These are phyloP conservation scores for Microsporum audouinii DNA, from an alignment of 2,329 filamentous ascomycete genomes.

Conservation along the genomic window DNA sequence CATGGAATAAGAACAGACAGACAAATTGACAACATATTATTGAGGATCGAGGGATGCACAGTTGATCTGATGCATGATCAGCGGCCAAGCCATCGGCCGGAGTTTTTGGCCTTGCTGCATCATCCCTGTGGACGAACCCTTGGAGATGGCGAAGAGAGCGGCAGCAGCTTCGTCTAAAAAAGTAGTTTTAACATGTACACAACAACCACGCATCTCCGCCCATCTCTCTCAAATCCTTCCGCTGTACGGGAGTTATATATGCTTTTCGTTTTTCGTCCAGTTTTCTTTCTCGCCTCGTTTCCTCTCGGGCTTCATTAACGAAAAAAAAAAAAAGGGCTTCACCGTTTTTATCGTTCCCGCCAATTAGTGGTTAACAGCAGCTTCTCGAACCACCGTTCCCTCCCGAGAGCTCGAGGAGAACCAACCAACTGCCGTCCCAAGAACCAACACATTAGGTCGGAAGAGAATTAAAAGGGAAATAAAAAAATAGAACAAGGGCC, in stretches of 20 bases:
- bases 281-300: neutral
- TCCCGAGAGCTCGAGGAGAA: neutral
- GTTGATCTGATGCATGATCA: conserved; percentile 1
- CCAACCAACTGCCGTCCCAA: neutral
- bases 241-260: too few relatives aligned
- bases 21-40: neutral
- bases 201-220: neutral
- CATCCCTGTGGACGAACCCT: conserved; percentile 2
- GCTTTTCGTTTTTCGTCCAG: neutral
- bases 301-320: neutral
- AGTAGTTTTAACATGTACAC: neutral
- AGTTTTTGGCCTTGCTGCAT: neutral
- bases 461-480: neutral
- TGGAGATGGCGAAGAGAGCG: neutral
- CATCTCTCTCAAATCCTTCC: too few relatives aligned
- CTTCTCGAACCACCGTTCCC: neutral
- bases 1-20: neutral
- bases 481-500: neutral
- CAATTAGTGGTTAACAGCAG: neutral
- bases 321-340: neutral
- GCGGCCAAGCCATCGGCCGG: neutral
- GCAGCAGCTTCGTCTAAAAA: neutral
- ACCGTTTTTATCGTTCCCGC: neutral
- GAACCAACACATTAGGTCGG: neutral
- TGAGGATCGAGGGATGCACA: neutral